Evolutionary conservation across 1,284 basidiomycete species (phyloP), one percentile per base, ranked within the genome.

Genomic region (Entoloma clypeatum): DNA sequence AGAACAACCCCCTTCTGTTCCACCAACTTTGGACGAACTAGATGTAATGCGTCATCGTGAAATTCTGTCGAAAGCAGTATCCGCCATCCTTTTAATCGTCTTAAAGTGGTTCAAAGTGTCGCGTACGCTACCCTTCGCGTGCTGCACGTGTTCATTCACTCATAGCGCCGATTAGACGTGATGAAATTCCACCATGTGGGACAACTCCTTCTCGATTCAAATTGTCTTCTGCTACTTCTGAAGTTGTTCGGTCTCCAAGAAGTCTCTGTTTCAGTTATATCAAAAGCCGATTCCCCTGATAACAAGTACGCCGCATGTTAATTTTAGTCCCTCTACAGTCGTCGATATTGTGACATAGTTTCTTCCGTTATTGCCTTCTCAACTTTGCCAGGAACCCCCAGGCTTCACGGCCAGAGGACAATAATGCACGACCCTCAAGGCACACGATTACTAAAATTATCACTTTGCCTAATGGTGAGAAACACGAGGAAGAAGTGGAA

Each of bases 51-150:
- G 96, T 5, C 96, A 99, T 64, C 87, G 96, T 26, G 96, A 99
- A 63, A 96, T 99, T 54, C 95, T 92, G 0, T 92, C 91, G 5
- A 99, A 99, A 65, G 93, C 92, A 0, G 90, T 98, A 5, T 97
- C 94, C 13, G 93, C 94, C 1, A 96, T 99, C 49, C 63, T 99
- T 11, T 68, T 99, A 1, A 67, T 98, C 27, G 79, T 87, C 3
- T 64, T 99, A 50, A 97, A 97, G 60, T 99, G 96, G 96, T 97
- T 98, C 76, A 99, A 98, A 64, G 89, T 89, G 23, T 96, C 92
- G 37, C 93, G 92, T 94, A 52, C 62, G 86, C 75, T 19, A 31
- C 29, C 33, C 18, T 24, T 26, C 16, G n/a, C 18, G 42, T 36
- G 19, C 29, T 9, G 11, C 26, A 29, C 24, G 18, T 36, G 31